phyloP scores from a whole-genome alignment of 345 rosid species.

The Pugionium dolabratum region DNA sequence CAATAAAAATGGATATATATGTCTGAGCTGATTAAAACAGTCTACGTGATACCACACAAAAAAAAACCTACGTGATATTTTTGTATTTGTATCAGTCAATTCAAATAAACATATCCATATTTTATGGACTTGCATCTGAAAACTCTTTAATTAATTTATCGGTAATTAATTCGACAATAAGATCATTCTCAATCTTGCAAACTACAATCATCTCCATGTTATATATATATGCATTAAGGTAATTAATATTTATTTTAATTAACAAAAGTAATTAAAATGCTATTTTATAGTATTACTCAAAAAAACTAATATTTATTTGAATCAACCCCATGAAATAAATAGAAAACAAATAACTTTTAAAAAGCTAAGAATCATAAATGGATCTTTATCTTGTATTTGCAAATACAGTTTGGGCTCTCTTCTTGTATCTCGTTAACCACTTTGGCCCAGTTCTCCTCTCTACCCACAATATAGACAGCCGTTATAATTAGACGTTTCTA shows the following conservation, averaged over 20 bases:
- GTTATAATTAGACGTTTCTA: neutral
- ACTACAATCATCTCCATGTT: neutral
- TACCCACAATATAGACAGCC: neutral
- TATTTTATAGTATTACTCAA: too few species aligned
- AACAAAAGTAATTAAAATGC: too few species aligned
- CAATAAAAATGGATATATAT: neutral
- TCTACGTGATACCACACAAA: neutral
- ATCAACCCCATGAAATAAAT: neutral
- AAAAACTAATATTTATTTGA: neutral
- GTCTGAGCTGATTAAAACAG: neutral
- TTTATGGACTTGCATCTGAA: too few species aligned
- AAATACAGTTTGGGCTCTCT: constrained; percentile 16
- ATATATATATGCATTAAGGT: too few species aligned
- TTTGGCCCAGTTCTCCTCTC: constrained; percentile 6
- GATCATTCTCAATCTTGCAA: neutral
- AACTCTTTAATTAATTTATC: too few species aligned
- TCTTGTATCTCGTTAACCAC: neutral
- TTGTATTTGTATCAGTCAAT: too few species aligned
- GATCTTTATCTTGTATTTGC: neutral
- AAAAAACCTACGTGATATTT: too few species aligned
- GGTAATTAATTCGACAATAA: too few species aligned
- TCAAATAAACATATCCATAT: too few species aligned
- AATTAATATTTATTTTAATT: too few species aligned
- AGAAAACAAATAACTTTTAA: neutral
- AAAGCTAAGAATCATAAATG: neutral